Evolutionary conservation across 768 basidiomycete genomes (phyloP).

Genomic region (Boletales sp.): DNA sequence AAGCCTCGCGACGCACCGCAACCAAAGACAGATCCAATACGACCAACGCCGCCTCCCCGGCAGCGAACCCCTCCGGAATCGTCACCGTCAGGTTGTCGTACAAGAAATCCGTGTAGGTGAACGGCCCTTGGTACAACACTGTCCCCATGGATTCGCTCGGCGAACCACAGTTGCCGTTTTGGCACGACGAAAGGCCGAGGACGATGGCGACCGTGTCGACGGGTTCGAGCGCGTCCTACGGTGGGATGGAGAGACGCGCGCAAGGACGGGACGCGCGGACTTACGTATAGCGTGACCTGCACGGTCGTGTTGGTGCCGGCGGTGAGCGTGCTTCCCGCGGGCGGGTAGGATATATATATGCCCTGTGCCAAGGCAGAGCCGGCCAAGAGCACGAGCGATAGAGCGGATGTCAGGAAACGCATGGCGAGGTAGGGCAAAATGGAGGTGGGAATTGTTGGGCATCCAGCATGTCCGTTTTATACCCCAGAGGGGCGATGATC

Average conservation of each 20-base stretch:
- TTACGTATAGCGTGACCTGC: conserved; percentile 1
- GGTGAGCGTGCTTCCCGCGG: neutral
- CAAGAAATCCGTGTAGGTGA: too few species aligned
- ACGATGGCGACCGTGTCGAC: too few species aligned
- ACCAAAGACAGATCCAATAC: too few species aligned
- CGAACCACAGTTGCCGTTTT: too few species aligned
- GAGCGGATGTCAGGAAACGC: conserved; percentile 9
- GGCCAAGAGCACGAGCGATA: conserved; percentile 15
- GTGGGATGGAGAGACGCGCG: neutral
- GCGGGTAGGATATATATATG: conserved; percentile 2
- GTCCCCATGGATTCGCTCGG: too few species aligned
- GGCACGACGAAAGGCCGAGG: too few species aligned
- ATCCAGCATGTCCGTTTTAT: neutral
- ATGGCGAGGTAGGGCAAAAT: conserved; percentile 3
- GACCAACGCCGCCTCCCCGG: too few species aligned
- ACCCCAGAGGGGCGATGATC: too few species aligned
- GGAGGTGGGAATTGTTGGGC: neutral
- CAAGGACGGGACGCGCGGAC: neutral
- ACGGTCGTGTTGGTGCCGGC: conserved; percentile 6
- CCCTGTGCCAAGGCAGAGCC: conserved; percentile 10
- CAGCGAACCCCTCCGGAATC: too few species aligned
- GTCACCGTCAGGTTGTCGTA: too few species aligned
- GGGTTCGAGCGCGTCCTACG: conserved; percentile 7
- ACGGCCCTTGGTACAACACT: too few species aligned
- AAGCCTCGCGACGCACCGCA: too few species aligned